phyloP scores from a whole-genome alignment of 768 basidiomycete genomes.

The Boletellus ananas region DNA sequence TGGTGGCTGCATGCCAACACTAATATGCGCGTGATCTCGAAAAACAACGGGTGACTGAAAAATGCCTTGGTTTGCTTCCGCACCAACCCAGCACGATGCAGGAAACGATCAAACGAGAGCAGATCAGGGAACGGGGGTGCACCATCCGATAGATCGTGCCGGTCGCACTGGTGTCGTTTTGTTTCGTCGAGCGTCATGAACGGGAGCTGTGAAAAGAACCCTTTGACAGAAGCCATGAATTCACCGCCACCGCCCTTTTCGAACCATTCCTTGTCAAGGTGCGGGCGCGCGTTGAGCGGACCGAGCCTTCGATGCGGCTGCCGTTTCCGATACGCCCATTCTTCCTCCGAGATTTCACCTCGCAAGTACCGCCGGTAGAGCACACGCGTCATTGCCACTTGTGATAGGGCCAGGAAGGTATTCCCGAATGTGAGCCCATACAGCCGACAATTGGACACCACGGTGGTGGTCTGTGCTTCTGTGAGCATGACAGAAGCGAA shows the following conservation, averaged over 20 bases:
- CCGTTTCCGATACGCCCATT: constrained; percentile 49
- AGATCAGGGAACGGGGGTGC: constrained; percentile 40
- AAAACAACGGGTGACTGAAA: constrained; percentile 44
- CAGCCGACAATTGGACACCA: constrained; percentile 39
- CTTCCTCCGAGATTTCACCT: constrained; percentile 45
- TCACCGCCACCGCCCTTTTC: constrained; percentile 42
- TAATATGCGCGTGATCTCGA: constrained; percentile 34
- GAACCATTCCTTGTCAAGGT: constrained; percentile 47
- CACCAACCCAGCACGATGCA: constrained; percentile 37
- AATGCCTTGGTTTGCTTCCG: constrained; percentile 34
- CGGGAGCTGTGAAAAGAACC: constrained; percentile 42
- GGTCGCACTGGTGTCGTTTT: not conserved
- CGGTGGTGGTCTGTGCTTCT: constrained; percentile 24
- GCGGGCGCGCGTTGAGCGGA: constrained; percentile 50
- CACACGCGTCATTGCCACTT: constrained; percentile 50
- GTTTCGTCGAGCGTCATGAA: constrained; percentile 42
- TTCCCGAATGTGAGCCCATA: constrained; percentile 49
- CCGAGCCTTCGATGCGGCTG: constrained; percentile 49
- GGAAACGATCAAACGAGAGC: constrained; percentile 44
- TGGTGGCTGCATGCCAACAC: not conserved
- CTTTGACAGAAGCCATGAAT: constrained; percentile 42
- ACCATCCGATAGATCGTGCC: not conserved
- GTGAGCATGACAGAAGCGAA: constrained; percentile 23
- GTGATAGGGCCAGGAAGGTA: constrained; percentile 46
- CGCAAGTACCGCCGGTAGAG: constrained; percentile 45